phyloP scores from a whole-genome alignment of 2,329 filamentous ascomycete species.

The Exophiala viscosa region DNA sequence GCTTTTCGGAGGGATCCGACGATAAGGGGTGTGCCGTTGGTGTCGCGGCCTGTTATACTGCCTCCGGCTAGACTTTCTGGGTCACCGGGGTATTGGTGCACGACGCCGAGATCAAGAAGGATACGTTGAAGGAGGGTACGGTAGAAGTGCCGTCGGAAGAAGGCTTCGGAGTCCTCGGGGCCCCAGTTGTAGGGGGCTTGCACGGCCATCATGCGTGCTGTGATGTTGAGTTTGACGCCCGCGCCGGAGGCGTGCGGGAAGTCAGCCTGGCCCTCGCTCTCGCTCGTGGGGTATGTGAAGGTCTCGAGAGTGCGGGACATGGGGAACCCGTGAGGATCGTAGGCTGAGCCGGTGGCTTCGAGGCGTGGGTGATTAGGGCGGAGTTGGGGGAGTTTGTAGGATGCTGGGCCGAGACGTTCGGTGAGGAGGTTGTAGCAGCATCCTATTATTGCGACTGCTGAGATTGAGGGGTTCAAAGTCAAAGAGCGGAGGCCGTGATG shows the following conservation, averaged over 20 bases:
- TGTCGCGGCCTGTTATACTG: constrained; percentile 25
- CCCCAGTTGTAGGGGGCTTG: constrained; percentile 95
- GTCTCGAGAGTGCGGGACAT: constrained; percentile 69
- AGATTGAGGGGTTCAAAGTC: constrained; percentile 75
- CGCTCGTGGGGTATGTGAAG: no score
- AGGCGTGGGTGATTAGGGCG: constrained; percentile 71
- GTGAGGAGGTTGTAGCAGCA: constrained; percentile 98
- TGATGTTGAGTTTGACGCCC: constrained; percentile 86
- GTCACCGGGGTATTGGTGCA: constrained; percentile 49
- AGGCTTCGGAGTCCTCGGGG: constrained; percentile 70
- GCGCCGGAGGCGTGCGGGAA: constrained; percentile 50
- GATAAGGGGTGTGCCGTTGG: constrained; percentile 69
- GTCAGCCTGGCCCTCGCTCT: constrained; percentile 33
- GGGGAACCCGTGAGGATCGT: constrained; percentile 87
- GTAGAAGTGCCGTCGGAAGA: constrained; percentile 92
- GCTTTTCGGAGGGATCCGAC: constrained; percentile 79
- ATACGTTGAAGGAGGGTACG: constrained; percentile 85
- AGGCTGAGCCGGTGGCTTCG: constrained; percentile 63
- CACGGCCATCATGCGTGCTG: constrained; percentile 95
- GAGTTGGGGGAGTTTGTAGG: constrained; percentile 76
- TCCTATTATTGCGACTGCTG: constrained; percentile 90
- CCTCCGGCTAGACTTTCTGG: constrained; percentile 27
- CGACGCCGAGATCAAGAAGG: constrained; percentile 79
- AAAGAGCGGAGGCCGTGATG: constrained; percentile 89
- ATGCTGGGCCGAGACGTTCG: constrained; percentile 79